These are phyloP conservation scores for Talaromyces thailandensis DNA, from an alignment of 495 filamentous ascomycete species.

Conservation along the genomic window DNA sequence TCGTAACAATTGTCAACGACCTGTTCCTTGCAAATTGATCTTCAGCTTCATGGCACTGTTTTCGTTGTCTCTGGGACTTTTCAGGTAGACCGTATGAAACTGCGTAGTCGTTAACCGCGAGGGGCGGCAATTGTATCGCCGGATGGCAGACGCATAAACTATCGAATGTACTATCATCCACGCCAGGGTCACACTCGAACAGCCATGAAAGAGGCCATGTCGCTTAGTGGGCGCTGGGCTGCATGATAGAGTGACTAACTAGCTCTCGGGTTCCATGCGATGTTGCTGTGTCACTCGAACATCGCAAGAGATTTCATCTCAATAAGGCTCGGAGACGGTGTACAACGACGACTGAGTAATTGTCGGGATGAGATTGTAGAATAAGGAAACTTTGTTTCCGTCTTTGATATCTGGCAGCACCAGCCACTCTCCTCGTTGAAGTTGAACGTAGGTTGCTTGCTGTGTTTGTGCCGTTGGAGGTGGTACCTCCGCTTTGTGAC, in stretches of 20 bases:
- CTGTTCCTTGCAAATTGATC: neutral
- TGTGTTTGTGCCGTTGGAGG: neutral
- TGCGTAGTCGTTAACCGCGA: neutral
- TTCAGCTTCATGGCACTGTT: neutral
- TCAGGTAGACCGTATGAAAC: neutral
- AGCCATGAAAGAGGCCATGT: neutral
- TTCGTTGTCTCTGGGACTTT: neutral
- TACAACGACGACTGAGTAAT: neutral
- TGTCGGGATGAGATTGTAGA: neutral
- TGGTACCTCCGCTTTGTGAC: neutral
- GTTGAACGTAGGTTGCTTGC: neutral
- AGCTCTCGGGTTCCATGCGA: neutral
- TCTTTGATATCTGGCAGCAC: neutral
- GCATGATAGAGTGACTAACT: neutral
- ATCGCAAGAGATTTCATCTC: neutral
- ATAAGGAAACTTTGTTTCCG: neutral
- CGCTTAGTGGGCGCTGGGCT: neutral
- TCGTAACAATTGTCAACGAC: neutral
- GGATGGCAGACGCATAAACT: neutral
- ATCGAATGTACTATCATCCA: neutral
- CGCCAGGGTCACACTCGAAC: neutral
- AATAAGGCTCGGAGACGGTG: neutral
- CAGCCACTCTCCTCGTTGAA: neutral
- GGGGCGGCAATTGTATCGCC: neutral
- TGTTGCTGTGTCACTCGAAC: neutral